Percentiles rank a stretch among this genome's conserved stretches.
These are phyloP conservation scores for Yamadazyma diospyri DNA, from an alignment of 1,139 yeast species.

Conservation along the genomic window DNA sequence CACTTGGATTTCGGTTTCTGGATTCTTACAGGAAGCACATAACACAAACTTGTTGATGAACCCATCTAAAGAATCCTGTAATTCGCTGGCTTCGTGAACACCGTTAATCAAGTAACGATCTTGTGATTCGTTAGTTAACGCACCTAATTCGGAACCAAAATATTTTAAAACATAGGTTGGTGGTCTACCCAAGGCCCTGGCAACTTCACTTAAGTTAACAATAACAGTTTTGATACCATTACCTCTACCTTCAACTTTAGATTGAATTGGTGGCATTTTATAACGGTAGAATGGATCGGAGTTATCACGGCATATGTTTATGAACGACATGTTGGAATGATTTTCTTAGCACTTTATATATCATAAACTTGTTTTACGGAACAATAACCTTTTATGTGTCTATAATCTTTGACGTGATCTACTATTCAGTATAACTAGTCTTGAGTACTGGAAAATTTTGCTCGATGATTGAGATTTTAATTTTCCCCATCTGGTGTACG, in stretches of 20 bases:
- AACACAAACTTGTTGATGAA: conserved; percentile 89
- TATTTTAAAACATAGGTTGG: conserved; percentile 87
- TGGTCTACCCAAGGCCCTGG: conserved; percentile 92
- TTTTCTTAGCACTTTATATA: conserved; percentile 4
- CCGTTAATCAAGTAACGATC: conserved; percentile 95
- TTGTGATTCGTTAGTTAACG: conserved; percentile 79
- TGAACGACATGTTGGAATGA: conserved; percentile 63
- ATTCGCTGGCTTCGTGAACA: conserved; percentile 83
- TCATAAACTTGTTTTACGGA: conserved; percentile 7
- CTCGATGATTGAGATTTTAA: conserved; percentile 6
- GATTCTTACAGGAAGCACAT: conserved; percentile 94
- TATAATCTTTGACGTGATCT: neutral
- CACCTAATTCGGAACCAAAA: conserved; percentile 96
- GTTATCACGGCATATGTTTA: conserved; percentile 95
- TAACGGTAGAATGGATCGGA: conserved; percentile 98
- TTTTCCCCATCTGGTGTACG: conserved; percentile 1
- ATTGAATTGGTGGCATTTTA: conserved; percentile 97
- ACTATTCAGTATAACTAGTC: neutral
- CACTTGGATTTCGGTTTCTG: conserved; percentile 90
- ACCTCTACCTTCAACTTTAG: conserved; percentile 98
- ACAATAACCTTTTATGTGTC: neutral
- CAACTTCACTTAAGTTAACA: conserved; percentile 86
- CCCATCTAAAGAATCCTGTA: conserved; percentile 93
- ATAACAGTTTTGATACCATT: conserved; percentile 98
- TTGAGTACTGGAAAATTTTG: conserved; percentile 1